Conservation (phyloP, 139 green algal species). For the Tetradesmus lagerheimii region DNA sequence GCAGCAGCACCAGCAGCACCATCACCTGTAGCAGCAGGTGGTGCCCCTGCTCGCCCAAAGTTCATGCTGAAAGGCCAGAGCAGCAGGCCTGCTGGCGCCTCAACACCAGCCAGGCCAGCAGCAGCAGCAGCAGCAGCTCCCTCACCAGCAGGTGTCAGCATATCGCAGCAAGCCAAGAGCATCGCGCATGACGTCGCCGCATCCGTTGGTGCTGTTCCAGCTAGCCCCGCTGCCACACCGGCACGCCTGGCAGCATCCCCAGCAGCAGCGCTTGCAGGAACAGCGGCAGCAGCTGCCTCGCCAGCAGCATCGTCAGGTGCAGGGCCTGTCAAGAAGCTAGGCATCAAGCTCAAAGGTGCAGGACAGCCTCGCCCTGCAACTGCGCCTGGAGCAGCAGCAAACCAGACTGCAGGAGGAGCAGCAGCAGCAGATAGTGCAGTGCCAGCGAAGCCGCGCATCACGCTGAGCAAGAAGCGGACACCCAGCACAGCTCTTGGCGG, state of each 20-base stretch:
- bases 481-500: not conserved
- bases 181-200: not conserved
- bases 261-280: not conserved
- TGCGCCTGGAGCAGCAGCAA: not conserved
- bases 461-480: conserved; percentile 6
- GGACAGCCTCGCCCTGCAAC: not conserved
- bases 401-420: not conserved
- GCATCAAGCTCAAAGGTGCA: conserved; percentile 43
- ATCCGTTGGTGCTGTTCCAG: not conserved
- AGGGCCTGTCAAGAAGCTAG: not conserved
- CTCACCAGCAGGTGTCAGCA: not conserved
- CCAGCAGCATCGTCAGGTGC: not conserved
- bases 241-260: not conserved
- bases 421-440: not conserved
- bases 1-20: not conserved
- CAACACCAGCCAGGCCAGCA: not conserved
- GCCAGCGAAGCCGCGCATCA: conserved; percentile 17
- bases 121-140: not conserved
- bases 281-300: conserved; percentile 1
- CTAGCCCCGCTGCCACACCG: not conserved
- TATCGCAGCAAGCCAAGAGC: conserved; percentile 22
- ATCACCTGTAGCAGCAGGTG: not conserved
- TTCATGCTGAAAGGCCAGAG: conserved; percentile 33
- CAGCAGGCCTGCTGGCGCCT: not conserved
- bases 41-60: not conserved